phyloP scores from a whole-genome alignment of 1,284 basidiomycete genomes.

The Malassezia equina region DNA sequence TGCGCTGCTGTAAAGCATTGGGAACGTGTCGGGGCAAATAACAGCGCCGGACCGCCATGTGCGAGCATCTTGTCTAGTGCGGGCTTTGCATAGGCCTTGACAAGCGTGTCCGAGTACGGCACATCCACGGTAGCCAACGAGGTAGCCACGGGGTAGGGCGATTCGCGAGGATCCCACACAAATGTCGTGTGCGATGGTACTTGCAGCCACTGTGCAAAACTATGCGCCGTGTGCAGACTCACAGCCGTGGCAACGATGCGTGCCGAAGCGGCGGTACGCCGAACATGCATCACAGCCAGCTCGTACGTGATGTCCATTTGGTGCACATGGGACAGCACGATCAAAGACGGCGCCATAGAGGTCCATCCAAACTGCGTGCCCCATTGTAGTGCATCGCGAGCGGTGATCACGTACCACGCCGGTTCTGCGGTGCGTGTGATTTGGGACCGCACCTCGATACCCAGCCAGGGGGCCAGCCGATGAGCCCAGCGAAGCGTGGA shows the following conservation, averaged over 20 bases:
- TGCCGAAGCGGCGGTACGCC: neutral
- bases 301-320: slow-evolving; percentile 75
- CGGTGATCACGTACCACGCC: slow-evolving; percentile 17
- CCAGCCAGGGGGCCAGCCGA: slow-evolving; percentile 15
- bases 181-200: slow-evolving; percentile 61
- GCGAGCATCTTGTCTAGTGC: slow-evolving; percentile 56
- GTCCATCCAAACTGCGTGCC: slow-evolving; percentile 12
- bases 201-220: slow-evolving; percentile 73
- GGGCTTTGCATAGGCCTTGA: slow-evolving; percentile 87
- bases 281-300: slow-evolving; percentile 58
- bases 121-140: slow-evolving; percentile 71
- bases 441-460: slow-evolving; percentile 8
- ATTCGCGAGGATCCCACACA: slow-evolving; percentile 70
- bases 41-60: slow-evolving; percentile 56
- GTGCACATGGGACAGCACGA: slow-evolving; percentile 78
- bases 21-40: slow-evolving; percentile 81
- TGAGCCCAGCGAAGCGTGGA: slow-evolving; percentile 5
- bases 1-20: slow-evolving; percentile 68
- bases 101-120: slow-evolving; percentile 71
- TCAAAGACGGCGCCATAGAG: slow-evolving; percentile 48
- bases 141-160: slow-evolving; percentile 67
- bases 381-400: slow-evolving; percentile 17
- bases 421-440: slow-evolving; percentile 16
- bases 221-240: slow-evolving; percentile 69
- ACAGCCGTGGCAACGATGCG: slow-evolving; percentile 70